Base-by-base conservation (phyloP, 768 basidiomycete species). In the Lactarius indigo region DNA sequence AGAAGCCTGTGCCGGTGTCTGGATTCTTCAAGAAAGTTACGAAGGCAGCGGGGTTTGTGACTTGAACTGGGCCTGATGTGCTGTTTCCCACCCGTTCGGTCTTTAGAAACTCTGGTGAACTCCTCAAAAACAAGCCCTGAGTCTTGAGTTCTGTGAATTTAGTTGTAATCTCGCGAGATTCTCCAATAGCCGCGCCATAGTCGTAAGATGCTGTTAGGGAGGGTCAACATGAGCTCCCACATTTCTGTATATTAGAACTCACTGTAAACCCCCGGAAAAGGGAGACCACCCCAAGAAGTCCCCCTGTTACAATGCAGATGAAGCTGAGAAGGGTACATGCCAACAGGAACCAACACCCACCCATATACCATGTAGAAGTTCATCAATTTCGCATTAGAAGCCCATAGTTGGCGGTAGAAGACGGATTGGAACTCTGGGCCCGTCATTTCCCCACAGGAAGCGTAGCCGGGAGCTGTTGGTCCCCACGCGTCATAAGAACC, bases 341-440 rank as follows among this genome's bases (percentile, higher is more conserved):
- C 64, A 50, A 42, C 18, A 26, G 3, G 44, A 44, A 37, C 7
- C 33, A 9, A 39, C 17, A 62, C 66, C 31, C 73, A 89, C 89
- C 89, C 91, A 71, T 86, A 92, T 62, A 92, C 70, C 93, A 94
- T 94, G 76, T 94, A 94, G 68, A 90, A 91, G 71, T 85, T 92
- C 65, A 93, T 85, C 55, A 94, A 72, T 72, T 93, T 94, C 1
- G 86, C 89, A 75, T 93, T 94, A 58, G 84, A 83, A 12, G 92
- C 91, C 88, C 89, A 92, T 55, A 91, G 80, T 61, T 89, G 79
- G 64, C 85, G 81, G 71, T 94, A 86, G 76, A 92, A 94, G 7
- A 94, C 93, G 50, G 86, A 88, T 75, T 87, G 82, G 76, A 92
- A 93, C 71, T 88, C 81, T 1, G 88, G 78, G 3, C 89, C 90